Percentiles rank a stretch among this genome's conserved stretches.
phyloP scores from a whole-genome alignment of 305 asterid species.

The Nicotiana rustica region DNA sequence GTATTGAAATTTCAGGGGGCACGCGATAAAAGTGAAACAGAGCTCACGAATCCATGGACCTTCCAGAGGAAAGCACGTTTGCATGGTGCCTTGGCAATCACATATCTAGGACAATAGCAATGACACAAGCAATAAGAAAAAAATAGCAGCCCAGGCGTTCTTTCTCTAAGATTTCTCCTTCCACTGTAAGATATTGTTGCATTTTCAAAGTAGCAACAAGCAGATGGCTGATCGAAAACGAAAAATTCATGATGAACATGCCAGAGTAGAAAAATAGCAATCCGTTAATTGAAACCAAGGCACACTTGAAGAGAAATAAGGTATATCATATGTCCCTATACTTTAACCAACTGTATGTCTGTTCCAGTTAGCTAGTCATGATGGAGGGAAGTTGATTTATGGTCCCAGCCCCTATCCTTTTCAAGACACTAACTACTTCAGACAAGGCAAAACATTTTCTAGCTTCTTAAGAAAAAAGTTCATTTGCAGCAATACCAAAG shows the following conservation, averaged over 20 bases:
- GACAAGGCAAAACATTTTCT: constrained; percentile 19
- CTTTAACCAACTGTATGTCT: neutral
- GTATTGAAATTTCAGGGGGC: neutral
- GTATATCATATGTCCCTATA: neutral
- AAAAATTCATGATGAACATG: neutral
- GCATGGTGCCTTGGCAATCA: neutral
- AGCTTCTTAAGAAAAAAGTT: neutral
- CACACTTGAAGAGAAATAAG: neutral
- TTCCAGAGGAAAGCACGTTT: neutral
- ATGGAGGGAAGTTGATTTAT: neutral
- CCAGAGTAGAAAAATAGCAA: neutral
- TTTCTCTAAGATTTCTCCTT: neutral
- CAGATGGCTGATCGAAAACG: constrained; percentile 7
- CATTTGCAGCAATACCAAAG: neutral
- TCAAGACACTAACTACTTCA: neutral
- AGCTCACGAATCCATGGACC: neutral
- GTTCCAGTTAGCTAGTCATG: neutral
- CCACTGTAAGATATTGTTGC: neutral
- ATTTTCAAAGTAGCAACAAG: neutral
- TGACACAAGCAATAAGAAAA: neutral
- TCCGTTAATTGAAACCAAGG: neutral
- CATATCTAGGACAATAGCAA: neutral
- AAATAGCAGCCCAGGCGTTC: neutral
- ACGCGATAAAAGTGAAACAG: neutral
- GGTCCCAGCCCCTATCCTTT: neutral